phyloP scores from a whole-genome alignment of 345 rosid species.

The Eucalyptus lansdowneana region DNA sequence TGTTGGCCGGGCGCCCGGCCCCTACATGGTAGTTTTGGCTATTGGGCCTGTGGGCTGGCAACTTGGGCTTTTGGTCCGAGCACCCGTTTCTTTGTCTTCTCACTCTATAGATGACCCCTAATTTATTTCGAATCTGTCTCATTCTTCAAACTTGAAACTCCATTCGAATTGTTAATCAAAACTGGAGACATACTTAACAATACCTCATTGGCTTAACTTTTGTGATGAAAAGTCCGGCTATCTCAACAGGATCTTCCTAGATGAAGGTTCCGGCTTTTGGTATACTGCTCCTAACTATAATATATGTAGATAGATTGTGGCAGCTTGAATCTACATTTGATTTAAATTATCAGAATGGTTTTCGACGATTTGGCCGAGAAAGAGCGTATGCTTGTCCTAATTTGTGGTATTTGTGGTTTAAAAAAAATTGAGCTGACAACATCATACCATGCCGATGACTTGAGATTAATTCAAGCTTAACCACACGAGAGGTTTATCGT shows the following conservation, averaged over 20 bases:
- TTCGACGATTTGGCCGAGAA: background rate
- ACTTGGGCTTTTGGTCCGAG: background rate
- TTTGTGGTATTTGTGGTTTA: background rate
- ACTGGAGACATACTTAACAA: no score
- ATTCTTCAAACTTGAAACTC: background rate
- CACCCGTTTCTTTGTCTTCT: background rate
- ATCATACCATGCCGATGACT: background rate
- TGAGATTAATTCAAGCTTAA: background rate
- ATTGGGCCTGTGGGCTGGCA: background rate
- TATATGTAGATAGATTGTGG: background rate
- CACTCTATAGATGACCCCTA: background rate
- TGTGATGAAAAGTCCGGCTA: no score
- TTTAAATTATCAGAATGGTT: background rate
- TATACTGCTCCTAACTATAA: background rate
- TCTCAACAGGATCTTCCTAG: no score
- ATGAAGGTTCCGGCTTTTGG: background rate
- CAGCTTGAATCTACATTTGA: background rate
- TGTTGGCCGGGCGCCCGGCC: background rate
- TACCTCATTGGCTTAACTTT: no score
- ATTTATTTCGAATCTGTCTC: background rate
- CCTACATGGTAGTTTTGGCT: background rate
- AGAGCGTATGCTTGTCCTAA: background rate
- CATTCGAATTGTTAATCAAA: no score
- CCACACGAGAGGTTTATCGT: background rate
- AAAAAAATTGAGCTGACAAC: background rate